A percentile compares a stretch with the other conserved stretches of the same genome.
These are phyloP conservation scores for Phoenix roebelenii DNA, from an alignment of 176 grass and related monocot species.

Conservation along the genomic window DNA sequence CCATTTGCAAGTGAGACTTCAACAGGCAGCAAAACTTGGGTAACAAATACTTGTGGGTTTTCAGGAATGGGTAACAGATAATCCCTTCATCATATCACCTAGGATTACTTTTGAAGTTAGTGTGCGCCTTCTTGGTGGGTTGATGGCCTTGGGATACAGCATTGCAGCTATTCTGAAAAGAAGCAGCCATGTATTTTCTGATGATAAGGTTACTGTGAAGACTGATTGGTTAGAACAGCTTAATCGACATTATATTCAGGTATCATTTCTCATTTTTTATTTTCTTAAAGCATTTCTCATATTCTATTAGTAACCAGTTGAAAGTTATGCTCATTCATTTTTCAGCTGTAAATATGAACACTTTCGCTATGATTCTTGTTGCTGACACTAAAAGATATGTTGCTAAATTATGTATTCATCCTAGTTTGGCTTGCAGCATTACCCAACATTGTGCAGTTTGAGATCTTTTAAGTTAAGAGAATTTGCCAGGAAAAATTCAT, in stretches of 20 bases:
- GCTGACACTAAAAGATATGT: too few species aligned
- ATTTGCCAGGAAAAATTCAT: too few species aligned
- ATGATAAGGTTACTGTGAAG: slow-evolving; percentile 83
- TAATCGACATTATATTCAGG: slow-evolving; percentile 71
- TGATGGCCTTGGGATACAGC: slow-evolving; percentile 93
- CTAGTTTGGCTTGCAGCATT: too few species aligned
- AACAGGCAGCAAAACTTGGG: too few species aligned
- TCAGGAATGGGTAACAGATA: slow-evolving; percentile 90
- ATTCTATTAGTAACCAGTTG: background rate
- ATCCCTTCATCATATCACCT: slow-evolving; percentile 95
- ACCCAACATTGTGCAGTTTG: too few species aligned
- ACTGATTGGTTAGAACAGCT: slow-evolving; percentile 95
- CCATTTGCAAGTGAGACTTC: too few species aligned
- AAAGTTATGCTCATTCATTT: background rate
- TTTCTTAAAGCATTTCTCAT: slow-evolving; percentile 3
- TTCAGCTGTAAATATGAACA: too few species aligned
- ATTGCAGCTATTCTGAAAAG: slow-evolving; percentile 97
- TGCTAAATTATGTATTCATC: too few species aligned
- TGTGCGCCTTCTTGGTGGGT: slow-evolving; percentile 93
- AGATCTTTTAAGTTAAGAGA: too few species aligned
- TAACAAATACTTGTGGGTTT: background rate
- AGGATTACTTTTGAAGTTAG: slow-evolving; percentile 99
- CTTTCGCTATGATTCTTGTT: too few species aligned
- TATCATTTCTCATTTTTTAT: slow-evolving; percentile 24
- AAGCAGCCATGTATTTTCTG: slow-evolving; percentile 71